These are phyloP conservation scores for Clavariopsis aquatica DNA, from an alignment of 495 filamentous ascomycete species.

Conservation along the genomic window DNA sequence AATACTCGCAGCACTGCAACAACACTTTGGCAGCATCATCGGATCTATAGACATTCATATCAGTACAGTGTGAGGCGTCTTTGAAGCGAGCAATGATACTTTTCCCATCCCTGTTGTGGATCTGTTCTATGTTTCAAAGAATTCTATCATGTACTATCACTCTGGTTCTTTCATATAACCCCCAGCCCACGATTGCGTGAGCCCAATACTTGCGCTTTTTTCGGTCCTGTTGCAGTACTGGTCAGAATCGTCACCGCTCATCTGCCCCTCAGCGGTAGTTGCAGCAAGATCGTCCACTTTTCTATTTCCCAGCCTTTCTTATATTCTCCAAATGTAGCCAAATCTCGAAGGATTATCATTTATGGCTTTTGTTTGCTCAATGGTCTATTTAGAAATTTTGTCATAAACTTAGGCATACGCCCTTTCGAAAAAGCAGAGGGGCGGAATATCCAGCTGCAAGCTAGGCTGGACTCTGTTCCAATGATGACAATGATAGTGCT, in stretches of 20 bases:
- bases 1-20: background rate
- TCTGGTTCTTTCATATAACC: background rate
- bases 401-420: background rate
- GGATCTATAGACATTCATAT: background rate
- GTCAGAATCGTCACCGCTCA: slow-evolving; percentile 34
- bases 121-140: background rate
- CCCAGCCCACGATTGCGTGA: slow-evolving; percentile 13
- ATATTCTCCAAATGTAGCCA: background rate
- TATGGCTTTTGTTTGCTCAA: background rate
- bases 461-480: background rate
- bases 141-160: slow-evolving; percentile 2
- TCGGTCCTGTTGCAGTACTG: slow-evolving; percentile 24
- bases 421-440: background rate
- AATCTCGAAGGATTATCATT: background rate
- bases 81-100: background rate
- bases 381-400: background rate
- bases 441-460: background rate
- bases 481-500: background rate
- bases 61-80: background rate
- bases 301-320: background rate
- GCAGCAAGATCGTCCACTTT: slow-evolving; percentile 1
- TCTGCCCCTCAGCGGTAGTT: slow-evolving; percentile 22
- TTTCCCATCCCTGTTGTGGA: background rate
- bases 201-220: slow-evolving; percentile 15
- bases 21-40: background rate